phyloP scores from a whole-genome alignment of 306 rosid genomes.

The Dalbergia cultrata region DNA sequence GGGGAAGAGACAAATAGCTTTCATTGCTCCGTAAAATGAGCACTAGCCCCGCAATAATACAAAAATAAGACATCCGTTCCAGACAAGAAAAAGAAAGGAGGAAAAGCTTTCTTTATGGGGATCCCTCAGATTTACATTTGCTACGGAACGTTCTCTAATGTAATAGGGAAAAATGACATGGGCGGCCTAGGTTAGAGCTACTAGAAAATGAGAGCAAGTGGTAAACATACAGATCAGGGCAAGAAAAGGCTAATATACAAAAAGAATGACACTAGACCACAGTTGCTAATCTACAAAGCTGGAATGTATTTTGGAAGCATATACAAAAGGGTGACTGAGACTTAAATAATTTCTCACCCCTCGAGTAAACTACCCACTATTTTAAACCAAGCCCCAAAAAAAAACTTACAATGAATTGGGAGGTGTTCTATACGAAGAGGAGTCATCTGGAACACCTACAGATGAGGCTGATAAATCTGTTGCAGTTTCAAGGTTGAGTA shows the following conservation, averaged over 20 bases:
- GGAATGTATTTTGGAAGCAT: conserved; percentile 55
- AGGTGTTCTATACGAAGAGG: conserved; percentile 47
- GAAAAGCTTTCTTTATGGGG: conserved; percentile 45
- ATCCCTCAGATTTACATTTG: conserved; percentile 63
- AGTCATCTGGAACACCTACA: conserved; percentile 44
- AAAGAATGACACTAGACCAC: conserved; percentile 67
- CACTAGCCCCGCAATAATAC: conserved; percentile 22
- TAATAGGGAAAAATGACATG: conserved; percentile 12
- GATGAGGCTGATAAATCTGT: conserved; percentile 54
- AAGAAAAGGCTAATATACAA: conserved; percentile 60
- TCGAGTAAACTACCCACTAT: conserved; percentile 48
- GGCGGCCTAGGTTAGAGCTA: conserved; percentile 51
- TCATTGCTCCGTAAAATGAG: conserved; percentile 18
- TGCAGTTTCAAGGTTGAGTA: conserved; percentile 65
- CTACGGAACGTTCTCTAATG: conserved; percentile 44
- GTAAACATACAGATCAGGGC: conserved; percentile 45
- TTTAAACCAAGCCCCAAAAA: conserved; percentile 39
- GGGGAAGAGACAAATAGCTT: neutral
- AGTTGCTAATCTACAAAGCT: conserved; percentile 60
- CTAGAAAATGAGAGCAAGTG: conserved; percentile 52
- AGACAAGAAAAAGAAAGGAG: conserved; percentile 24
- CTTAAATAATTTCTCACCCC: conserved; percentile 59
- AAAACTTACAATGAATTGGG: conserved; percentile 50
- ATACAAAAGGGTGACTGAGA: conserved; percentile 63
- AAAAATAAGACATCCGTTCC: neutral